Conservation (phyloP, 1,139 yeast species). For the Candida labiduridarum region DNA sequence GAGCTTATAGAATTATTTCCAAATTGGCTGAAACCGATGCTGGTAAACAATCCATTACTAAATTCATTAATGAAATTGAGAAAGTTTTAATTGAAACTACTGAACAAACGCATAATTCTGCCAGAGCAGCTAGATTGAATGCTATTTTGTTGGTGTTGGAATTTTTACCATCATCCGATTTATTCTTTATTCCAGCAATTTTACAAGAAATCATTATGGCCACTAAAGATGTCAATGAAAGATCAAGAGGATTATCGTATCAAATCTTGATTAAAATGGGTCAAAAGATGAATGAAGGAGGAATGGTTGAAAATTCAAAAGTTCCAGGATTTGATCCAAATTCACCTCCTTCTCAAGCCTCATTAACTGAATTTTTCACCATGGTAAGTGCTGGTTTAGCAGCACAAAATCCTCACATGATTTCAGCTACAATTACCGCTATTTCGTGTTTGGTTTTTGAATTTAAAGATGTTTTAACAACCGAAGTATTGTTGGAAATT, state of each 20-base stretch:
- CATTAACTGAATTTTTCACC: slow-evolving; percentile 80
- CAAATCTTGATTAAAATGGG: slow-evolving; percentile 81
- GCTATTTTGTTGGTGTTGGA: slow-evolving; percentile 66
- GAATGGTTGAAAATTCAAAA: slow-evolving; percentile 62
- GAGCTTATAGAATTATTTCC: slow-evolving; percentile 81
- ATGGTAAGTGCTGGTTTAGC: slow-evolving; percentile 97
- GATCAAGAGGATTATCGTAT: slow-evolving; percentile 83
- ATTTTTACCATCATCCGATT: slow-evolving; percentile 60
- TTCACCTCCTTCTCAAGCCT: slow-evolving; percentile 66
- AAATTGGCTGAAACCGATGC: slow-evolving; percentile 67
- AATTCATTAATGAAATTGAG: slow-evolving; percentile 61
- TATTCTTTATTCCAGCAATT: slow-evolving; percentile 78
- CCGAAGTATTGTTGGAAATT: slow-evolving; percentile 66
- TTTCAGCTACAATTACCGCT: slow-evolving; percentile 93
- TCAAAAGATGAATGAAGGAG: slow-evolving; percentile 71
- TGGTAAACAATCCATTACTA: slow-evolving; percentile 57
- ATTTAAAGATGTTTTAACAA: slow-evolving; percentile 64
- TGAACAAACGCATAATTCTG: slow-evolving; percentile 65
- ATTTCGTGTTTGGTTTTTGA: slow-evolving; percentile 85
- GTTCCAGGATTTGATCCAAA: slow-evolving; percentile 69
- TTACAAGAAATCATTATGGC: slow-evolving; percentile 87
- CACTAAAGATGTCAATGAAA: slow-evolving; percentile 93
- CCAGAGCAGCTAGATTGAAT: slow-evolving; percentile 77
- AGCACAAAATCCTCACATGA: slow-evolving; percentile 92
- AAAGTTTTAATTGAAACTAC: slow-evolving; percentile 59